Evolutionary conservation across 805 yeast genomes (phyloP), one percentile per base, ranked within the genome.

Genomic region (Cephaloascus fragrans): DNA sequence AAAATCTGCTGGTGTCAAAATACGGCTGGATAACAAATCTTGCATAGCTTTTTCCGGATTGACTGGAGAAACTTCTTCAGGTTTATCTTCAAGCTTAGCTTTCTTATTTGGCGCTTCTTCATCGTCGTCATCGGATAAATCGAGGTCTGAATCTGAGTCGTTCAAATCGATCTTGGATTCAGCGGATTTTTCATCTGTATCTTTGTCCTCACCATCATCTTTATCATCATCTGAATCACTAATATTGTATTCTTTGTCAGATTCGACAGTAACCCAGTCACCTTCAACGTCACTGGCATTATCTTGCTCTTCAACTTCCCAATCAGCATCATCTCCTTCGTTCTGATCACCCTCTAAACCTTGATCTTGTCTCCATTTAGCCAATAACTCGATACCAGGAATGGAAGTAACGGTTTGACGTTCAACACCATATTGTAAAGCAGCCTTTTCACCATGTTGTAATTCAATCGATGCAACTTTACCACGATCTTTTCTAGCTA

Each of bases 1-100:
- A 56, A 89, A 93, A 67, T 93, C 99, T 1, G 97, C 97, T 18
- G 99, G 98, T 0, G 99, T 93, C 49, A 93, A 71, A 44, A 93
- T 83, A 49, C 83, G 77, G 37, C 77, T 73, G n/a, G 83, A 71
- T 31, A 80, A 83, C 46, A 86, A 47, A 41, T 77, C 77, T 40
- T 69, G 64, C 65, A 60, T 61, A 17, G 59, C 58, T 39, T 50
- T 45, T 35, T 59, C 57, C 9, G 54, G 46, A 17, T 29, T 16
- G 12, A 16, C 37, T 26, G 71, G 70, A n/a, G 71, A 64, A 19
- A 56, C 67, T 19, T 63, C 50, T 45, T 40, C 44, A 37, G 43
- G 47, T 38, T 36, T 47, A 19, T 38, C 44, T 43, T 58, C 61
- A 32, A 52, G 50, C 38, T 61, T 64, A 4, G 62, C 46, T 59